These are phyloP conservation scores for Auriculariales sp. DNA, from an alignment of 768 basidiomycete genomes.

Conservation along the genomic window DNA sequence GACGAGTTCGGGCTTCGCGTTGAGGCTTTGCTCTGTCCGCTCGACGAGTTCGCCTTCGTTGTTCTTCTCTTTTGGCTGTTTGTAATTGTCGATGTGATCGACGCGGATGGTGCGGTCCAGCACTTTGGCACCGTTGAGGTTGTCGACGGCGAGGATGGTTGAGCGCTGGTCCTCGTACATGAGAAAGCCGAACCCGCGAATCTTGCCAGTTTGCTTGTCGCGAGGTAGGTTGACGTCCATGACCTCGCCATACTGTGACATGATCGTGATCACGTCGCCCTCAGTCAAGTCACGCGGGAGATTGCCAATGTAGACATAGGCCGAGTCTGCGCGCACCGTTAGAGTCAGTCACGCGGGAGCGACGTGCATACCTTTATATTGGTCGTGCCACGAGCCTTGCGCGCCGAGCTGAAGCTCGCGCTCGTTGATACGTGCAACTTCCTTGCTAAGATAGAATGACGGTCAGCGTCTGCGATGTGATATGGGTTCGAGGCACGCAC, in stretches of 20 bases:
- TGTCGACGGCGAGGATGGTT: constrained; percentile 92
- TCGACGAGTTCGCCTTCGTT: constrained; percentile 80
- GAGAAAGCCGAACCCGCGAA: constrained; percentile 85
- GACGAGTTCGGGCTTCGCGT: constrained; percentile 67
- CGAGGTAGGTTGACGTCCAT: constrained; percentile 91
- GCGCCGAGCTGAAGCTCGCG: constrained; percentile 69
- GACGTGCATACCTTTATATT: constrained; percentile 60
- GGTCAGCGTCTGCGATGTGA: constrained; percentile 5
- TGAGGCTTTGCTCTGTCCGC: constrained; percentile 70
- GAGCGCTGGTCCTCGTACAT: constrained; percentile 99
- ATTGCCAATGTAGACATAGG: constrained; percentile 89
- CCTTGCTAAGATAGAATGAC: background rate
- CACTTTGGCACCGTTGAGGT: constrained; percentile 89
- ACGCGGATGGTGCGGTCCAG: constrained; percentile 79
- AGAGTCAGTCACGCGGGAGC: background rate
- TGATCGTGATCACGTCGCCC: constrained; percentile 93
- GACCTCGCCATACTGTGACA: constrained; percentile 98
- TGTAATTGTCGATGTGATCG: constrained; percentile 86
- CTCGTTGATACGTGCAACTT: constrained; percentile 58
- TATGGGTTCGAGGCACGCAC: constrained; percentile 26
- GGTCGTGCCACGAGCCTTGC: constrained; percentile 84
- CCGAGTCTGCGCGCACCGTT: constrained; percentile 50
- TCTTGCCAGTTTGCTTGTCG: constrained; percentile 84
- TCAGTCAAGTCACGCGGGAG: constrained; percentile 82
- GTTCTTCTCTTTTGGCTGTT: constrained; percentile 63